Evolutionary conservation across 2,329 filamentous ascomycete genomes (phyloP).

Genomic region (Verticillium albo-atrum): DNA sequence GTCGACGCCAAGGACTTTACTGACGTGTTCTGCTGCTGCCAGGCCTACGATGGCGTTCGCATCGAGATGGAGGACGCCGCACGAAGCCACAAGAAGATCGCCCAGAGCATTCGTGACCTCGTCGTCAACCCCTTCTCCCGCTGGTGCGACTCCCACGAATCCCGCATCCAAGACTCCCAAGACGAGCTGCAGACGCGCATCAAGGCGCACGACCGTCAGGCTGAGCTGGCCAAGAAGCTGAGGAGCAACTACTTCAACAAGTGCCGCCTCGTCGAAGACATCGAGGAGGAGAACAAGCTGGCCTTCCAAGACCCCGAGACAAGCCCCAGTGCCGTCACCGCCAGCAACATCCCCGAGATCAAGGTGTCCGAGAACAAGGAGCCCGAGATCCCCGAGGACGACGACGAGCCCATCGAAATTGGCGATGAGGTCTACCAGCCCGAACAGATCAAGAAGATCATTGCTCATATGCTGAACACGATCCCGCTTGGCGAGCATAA

Average conservation of each 20-base stretch:
- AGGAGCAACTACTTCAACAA: conserved; percentile 98
- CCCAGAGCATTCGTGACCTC: conserved; percentile 91
- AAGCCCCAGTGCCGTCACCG: conserved; percentile 62
- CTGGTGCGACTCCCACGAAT: conserved; percentile 94
- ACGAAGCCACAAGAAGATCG: conserved; percentile 90
- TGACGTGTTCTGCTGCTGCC: neutral
- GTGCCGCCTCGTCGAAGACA: conserved; percentile 89
- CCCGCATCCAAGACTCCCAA: conserved; percentile 86
- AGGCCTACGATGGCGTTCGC: conserved; percentile 93
- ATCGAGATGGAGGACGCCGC: conserved; percentile 88
- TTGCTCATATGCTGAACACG: conserved; percentile 78
- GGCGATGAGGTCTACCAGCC: conserved; percentile 82
- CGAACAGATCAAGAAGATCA: conserved; percentile 86
- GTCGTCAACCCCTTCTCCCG: conserved; percentile 91
- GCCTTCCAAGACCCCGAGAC: conserved; percentile 84
- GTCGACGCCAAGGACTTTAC: neutral
- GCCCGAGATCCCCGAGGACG: conserved; percentile 53
- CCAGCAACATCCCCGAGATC: conserved; percentile 73
- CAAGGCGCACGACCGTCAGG: conserved; percentile 89
- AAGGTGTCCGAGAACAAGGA: conserved; percentile 71
- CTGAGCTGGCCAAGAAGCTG: conserved; percentile 85
- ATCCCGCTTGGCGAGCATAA: conserved; percentile 89
- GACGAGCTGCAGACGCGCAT: conserved; percentile 88
- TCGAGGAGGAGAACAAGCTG: conserved; percentile 98
- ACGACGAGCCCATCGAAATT: conserved; percentile 83